Conservation (phyloP, 306 rosid genomes). For the Rubus parviflorus region DNA sequence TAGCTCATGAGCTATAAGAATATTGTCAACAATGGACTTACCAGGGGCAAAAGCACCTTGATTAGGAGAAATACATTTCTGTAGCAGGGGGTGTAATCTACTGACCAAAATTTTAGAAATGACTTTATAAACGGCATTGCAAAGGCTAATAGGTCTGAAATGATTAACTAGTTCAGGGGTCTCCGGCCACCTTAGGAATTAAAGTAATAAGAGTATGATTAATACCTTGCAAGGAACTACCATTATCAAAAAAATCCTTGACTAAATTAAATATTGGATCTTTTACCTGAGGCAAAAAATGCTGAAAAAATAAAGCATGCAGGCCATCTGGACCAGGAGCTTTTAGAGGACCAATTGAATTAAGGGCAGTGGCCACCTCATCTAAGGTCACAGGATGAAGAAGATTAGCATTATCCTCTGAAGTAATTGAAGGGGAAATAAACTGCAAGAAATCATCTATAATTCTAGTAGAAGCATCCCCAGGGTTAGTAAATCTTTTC, state of each 20-base stretch:
- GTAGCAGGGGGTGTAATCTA: not conserved
- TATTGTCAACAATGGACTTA: not conserved
- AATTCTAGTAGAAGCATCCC: no score
- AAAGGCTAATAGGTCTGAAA: not conserved
- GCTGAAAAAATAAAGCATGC: not conserved
- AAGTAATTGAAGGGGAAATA: no score
- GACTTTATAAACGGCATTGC: not conserved
- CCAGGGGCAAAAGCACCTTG: no score
- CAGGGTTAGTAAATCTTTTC: no score
- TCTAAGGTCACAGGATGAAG: no score
- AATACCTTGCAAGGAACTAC: not conserved
- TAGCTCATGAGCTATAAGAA: not conserved
- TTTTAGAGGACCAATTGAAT: not conserved
- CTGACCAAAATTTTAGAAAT: no score
- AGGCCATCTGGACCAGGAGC: not conserved
- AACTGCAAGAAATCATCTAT: no score
- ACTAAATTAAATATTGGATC: not conserved
- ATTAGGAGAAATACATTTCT: not conserved
- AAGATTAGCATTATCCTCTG: no score
- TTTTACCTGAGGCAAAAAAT: not conserved
- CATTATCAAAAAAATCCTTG: not conserved
- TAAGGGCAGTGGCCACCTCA: not conserved
- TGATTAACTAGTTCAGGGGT: not conserved
- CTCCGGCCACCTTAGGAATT: not conserved
- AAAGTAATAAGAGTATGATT: not conserved